phyloP scores from a whole-genome alignment of 495 filamentous ascomycete genomes.

The Lophiotrema nucula region DNA sequence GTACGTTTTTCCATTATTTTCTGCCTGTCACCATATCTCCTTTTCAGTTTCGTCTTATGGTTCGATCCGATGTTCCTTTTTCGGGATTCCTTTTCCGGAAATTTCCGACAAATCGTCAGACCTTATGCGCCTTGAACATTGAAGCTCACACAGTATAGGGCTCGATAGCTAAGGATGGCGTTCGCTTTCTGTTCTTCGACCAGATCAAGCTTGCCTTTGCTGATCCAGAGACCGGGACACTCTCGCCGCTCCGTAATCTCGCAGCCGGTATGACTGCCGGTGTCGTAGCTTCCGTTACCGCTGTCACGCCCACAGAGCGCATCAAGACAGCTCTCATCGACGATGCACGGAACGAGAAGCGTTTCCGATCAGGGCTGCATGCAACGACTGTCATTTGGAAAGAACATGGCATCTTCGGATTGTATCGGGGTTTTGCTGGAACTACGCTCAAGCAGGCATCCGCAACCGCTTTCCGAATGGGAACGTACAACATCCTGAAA shows the following conservation, averaged over 20 bases:
- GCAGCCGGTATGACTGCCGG: slow-evolving; percentile 63
- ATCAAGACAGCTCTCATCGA: slow-evolving; percentile 71
- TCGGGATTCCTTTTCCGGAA: slow-evolving; percentile 12
- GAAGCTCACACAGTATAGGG: slow-evolving; percentile 34
- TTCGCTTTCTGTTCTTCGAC: slow-evolving; percentile 66
- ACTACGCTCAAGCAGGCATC: slow-evolving; percentile 68
- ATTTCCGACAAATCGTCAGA: slow-evolving; percentile 4
- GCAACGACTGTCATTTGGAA: slow-evolving; percentile 49
- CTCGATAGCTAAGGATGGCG: slow-evolving; percentile 63
- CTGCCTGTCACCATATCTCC: background rate
- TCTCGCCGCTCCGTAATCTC: slow-evolving; percentile 57
- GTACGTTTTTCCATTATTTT: slow-evolving; percentile 40
- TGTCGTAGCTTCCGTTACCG: slow-evolving; percentile 55
- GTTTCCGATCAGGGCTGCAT: slow-evolving; percentile 54
- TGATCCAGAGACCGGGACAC: slow-evolving; percentile 54
- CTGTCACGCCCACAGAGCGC: slow-evolving; percentile 65
- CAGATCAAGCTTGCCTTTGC: slow-evolving; percentile 60
- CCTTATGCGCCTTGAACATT: background rate
- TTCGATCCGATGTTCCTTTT: background rate
- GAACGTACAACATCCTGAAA: slow-evolving; percentile 66
- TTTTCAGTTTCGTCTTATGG: background rate
- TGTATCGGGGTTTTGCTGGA: slow-evolving; percentile 61
- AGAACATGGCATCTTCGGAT: slow-evolving; percentile 53
- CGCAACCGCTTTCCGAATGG: slow-evolving; percentile 64
- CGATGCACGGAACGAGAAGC: slow-evolving; percentile 54